Conservation (phyloP, 1,284 basidiomycete genomes). For the Microbotryomycetes sp. region DNA sequence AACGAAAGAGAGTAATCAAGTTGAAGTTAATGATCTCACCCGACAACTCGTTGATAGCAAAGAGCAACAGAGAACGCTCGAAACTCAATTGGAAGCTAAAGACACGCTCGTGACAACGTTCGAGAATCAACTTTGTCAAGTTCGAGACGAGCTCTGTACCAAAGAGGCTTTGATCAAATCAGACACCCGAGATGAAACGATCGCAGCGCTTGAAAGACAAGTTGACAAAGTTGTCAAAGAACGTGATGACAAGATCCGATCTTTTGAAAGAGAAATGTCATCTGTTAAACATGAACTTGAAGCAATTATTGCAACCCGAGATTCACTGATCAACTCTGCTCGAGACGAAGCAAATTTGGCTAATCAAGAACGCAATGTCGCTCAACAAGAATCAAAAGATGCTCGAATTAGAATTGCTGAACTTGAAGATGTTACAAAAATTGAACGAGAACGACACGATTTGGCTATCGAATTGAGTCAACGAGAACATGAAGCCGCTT, state of each 20-base stretch:
- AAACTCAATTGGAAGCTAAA: background rate
- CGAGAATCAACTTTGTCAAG: background rate
- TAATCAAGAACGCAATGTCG: constrained; percentile 13
- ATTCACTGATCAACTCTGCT: constrained; percentile 1
- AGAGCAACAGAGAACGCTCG: background rate
- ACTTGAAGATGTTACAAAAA: constrained; percentile 12
- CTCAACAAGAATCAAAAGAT: constrained; percentile 2
- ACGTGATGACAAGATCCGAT: constrained; percentile 4
- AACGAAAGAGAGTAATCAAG: background rate
- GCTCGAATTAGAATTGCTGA: constrained; percentile 11
- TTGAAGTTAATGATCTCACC: background rate
- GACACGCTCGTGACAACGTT: background rate
- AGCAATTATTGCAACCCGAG: background rate
- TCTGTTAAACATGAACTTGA: constrained; percentile 14
- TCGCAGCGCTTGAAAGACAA: background rate
- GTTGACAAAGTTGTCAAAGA: background rate
- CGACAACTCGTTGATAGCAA: background rate
- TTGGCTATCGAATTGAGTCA: background rate
- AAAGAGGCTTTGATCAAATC: background rate
- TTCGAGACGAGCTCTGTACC: background rate
- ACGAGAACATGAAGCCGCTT: constrained; percentile 15
- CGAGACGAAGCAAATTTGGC: background rate
- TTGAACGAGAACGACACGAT: background rate
- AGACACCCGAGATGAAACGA: background rate
- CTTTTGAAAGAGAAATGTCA: constrained; percentile 9